phyloP scores from a whole-genome alignment of 2,329 filamentous ascomycete species.

The Trichophyton schoenleinii region DNA sequence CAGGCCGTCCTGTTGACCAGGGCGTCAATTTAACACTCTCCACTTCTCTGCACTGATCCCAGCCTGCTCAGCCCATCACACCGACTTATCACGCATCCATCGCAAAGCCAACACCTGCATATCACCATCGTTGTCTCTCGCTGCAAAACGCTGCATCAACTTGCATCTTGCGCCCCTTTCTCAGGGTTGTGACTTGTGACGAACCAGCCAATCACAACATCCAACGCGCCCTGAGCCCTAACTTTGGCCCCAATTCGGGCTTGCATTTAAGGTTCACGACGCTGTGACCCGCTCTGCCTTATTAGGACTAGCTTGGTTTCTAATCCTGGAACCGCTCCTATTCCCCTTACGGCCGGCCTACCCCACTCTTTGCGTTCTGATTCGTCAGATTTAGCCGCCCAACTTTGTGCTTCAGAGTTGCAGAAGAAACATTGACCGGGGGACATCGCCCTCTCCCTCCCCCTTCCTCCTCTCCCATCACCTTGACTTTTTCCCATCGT shows the following conservation, averaged over 20 bases:
- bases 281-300: conserved; percentile 7
- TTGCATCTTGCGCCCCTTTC: neutral
- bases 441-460: neutral
- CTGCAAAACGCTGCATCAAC: neutral
- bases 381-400: conserved; percentile 11
- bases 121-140: neutral
- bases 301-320: conserved; percentile 10
- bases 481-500: neutral
- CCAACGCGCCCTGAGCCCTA: conserved; percentile 5
- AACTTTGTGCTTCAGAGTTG: conserved; percentile 5
- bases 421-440: neutral
- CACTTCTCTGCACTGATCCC: conserved; percentile 2
- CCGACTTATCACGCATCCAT: conserved; percentile 1
- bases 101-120: neutral
- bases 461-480: neutral
- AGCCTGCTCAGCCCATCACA: neutral
- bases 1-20: neutral
- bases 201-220: conserved; percentile 7
- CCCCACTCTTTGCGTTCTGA: neutral
- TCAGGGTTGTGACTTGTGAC: neutral
- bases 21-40: neutral
- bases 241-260: conserved; percentile 9
- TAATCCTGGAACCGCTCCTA: conserved; percentile 10
- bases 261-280: conserved; percentile 5
- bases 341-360: no score